Evolutionary conservation across 2,329 filamentous ascomycete genomes (phyloP), one percentile per base, ranked within the genome.

Genomic region (Alternaria alternata): DNA sequence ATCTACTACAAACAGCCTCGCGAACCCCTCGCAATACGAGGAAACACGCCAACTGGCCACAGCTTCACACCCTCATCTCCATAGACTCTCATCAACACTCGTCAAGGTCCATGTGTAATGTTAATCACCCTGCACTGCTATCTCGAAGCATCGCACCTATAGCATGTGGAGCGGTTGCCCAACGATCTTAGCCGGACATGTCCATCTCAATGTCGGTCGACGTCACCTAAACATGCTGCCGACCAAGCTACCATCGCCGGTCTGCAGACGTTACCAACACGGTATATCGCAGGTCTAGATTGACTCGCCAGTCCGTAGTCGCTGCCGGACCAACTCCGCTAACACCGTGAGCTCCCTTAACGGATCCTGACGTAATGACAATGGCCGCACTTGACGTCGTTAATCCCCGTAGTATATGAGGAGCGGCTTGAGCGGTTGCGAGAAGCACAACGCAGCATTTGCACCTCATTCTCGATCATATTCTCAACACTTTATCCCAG

Each of bases 141-240:
- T 24, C 20, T 49, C 20, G 32, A 24, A 9, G 46, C 46, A 49
- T 36, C 18, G 14, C 7, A 36, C 36, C 16, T 26, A 26, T 20
- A 34, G 8, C 46, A 36, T 36, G 46, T n/a, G 14, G 32, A 38
- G 5, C 46, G 22, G 20, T n/a, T 36, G 32, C 30, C 11, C 24
- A n/a, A 51, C 46, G 47, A 47, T 51, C n/a, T 41, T 54, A 53
- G 26, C 54, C 47, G 54, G 38, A 49, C 16, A 55, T 44, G 39
- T 5, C 11, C 32, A 12, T 47, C 41, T 36, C 24, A 41, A 53
- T 54, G 30, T 59, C 20, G 46, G 39, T 11, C 28, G 32, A 54
- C 51, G 55, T 52, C 55, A 41, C 34, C 48, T 3, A 51, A 18
- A 16, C 20, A 36, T 49, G 20, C 11, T 49, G 11, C 20, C 20